Conservation (phyloP, 805 yeast species). For the Candida yuanshanica region DNA sequence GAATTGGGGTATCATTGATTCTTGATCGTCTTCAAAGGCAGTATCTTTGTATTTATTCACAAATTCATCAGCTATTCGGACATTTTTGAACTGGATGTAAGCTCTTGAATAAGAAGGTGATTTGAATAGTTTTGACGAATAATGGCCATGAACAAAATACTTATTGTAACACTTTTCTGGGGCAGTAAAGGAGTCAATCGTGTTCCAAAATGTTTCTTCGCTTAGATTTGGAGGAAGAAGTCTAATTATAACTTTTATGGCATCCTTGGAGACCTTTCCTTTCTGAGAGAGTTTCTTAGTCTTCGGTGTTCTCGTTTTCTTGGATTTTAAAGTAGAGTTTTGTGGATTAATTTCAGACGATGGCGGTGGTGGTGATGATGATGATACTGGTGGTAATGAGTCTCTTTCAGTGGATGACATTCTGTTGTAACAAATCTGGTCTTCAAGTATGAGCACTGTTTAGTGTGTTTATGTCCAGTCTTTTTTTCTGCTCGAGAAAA, state of each 20-base stretch:
- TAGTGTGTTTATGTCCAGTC: no score
- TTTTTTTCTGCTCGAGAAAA: no score
- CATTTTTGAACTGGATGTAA: conserved; percentile 32
- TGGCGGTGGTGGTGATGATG: no score
- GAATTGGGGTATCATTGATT: conserved; percentile 29
- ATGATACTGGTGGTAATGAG: no score
- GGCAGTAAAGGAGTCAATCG: conserved; percentile 13
- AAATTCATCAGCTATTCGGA: conserved; percentile 24
- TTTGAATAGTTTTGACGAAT: conserved; percentile 33
- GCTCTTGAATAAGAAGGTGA: conserved; percentile 36
- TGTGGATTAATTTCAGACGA: not conserved
- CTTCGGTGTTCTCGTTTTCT: no score
- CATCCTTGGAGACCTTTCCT: not conserved
- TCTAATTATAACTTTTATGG: conserved; percentile 30
- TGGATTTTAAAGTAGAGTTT: not conserved
- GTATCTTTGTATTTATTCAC: conserved; percentile 18
- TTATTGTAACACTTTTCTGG: conserved; percentile 11
- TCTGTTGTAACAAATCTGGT: no score
- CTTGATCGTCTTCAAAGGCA: conserved; percentile 20
- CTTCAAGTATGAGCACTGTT: no score
- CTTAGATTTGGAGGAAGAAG: conserved; percentile 37
- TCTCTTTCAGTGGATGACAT: no score
- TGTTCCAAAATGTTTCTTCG: conserved; percentile 25
- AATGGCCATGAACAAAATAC: conserved; percentile 39
- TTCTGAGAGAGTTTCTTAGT: not conserved